A percentile compares a stretch with the other conserved stretches of the same genome.
These are phyloP conservation scores for Nematocida displodere DNA, from an alignment of 371 early-diverging fungal species.

Conservation along the genomic window DNA sequence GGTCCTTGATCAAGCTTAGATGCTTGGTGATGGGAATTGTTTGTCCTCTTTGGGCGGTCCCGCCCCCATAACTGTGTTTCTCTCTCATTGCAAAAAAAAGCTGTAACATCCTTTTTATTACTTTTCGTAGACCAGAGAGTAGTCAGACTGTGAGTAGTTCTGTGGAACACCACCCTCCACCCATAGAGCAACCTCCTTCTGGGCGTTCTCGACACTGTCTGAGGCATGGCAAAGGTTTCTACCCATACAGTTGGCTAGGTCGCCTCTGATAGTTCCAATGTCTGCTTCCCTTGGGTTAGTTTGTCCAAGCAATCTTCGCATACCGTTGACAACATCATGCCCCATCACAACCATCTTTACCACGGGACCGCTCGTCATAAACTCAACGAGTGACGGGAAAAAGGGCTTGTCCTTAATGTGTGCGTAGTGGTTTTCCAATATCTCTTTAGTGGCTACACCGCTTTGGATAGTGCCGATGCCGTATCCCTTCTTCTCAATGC, in stretches of 20 bases:
- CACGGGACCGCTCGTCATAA: conserved; percentile 81
- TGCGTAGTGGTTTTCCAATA: conserved; percentile 85
- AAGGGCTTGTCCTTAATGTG: conserved; percentile 83
- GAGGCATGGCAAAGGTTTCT: conserved; percentile 96
- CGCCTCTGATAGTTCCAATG: conserved; percentile 98
- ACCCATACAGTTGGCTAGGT: conserved; percentile 70
- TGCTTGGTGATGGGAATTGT: neutral
- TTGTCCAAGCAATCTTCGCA: conserved; percentile 84
- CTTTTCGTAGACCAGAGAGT: conserved; percentile 50
- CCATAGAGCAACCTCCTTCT: conserved; percentile 91
- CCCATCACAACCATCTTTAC: conserved; percentile 87
- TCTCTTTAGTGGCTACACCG: conserved; percentile 70
- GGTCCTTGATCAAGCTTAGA: neutral
- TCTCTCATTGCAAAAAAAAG: no score
- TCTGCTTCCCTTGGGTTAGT: conserved; percentile 75
- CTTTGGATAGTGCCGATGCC: conserved; percentile 76
- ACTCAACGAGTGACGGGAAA: conserved; percentile 82
- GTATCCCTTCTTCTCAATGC: conserved; percentile 75
- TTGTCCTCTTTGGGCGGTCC: no score
- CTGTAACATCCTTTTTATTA: no score
- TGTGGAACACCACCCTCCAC: conserved; percentile 71
- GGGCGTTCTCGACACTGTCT: conserved; percentile 88
- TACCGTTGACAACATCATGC: conserved; percentile 86
- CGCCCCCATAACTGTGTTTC: no score
- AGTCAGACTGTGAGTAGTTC: conserved; percentile 68